These are phyloP conservation scores for Ceratocystis ficicola DNA, from an alignment of 2,329 filamentous ascomycete species.

Conservation along the genomic window DNA sequence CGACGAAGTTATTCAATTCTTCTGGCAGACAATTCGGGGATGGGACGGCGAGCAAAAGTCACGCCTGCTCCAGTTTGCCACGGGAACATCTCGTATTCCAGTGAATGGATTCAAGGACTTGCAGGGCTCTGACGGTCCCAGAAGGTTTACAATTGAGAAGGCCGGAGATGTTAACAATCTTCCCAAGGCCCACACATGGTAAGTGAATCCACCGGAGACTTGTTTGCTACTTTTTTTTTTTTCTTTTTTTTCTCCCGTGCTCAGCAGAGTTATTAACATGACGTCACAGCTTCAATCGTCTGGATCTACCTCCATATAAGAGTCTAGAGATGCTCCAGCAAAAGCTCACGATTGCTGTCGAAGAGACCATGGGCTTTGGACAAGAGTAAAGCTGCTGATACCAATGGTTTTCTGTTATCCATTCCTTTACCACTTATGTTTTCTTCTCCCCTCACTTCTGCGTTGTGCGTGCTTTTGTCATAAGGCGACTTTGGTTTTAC, in stretches of 20 bases:
- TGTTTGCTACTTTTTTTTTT: not conserved
- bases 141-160: constrained; percentile 96
- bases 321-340: constrained; percentile 68
- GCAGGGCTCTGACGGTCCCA: constrained; percentile 88
- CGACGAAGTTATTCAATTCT: constrained; percentile 94
- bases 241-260: not conserved
- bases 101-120: constrained; percentile 99
- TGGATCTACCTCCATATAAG: constrained; percentile 92
- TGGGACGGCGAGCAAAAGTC: constrained; percentile 99
- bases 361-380: constrained; percentile 97
- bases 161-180: constrained; percentile 80
- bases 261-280: constrained; percentile 22
- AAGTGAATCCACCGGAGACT: constrained; percentile 32
- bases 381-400: constrained; percentile 58
- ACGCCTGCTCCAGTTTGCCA: constrained; percentile 88
- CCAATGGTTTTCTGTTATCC: constrained; percentile 17
- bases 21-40: constrained; percentile 93
- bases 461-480: not conserved
- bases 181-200: constrained; percentile 97
- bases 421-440: constrained; percentile 13
- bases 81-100: constrained; percentile 91
- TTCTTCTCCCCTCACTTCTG: not conserved
- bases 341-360: constrained; percentile 92
- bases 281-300: constrained; percentile 71
- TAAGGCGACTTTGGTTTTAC: constrained; percentile 6